phyloP scores from a whole-genome alignment of 805 yeast genomes.

The Saturnispora dispora region DNA sequence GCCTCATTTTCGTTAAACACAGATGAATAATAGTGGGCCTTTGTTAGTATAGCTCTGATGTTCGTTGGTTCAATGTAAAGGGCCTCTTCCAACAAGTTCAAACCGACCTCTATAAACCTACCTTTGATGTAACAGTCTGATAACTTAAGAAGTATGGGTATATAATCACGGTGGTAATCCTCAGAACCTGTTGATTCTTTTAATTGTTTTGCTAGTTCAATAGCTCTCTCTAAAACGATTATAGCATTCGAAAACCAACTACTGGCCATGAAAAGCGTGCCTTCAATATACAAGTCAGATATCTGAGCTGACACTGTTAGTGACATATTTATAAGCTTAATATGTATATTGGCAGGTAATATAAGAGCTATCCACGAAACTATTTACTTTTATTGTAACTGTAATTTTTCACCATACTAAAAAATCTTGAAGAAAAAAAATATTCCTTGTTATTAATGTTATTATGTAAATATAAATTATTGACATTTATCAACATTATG shows the following conservation, averaged over 20 bases:
- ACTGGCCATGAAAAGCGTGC: conserved; percentile 3
- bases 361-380: not conserved
- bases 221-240: conserved; percentile 2
- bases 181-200: not conserved
- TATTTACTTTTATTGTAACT: not conserved
- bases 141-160: conserved; percentile 1
- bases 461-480: too few relatives aligned
- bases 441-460: not conserved
- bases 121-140: conserved; percentile 2
- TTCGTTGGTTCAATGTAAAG: conserved; percentile 8
- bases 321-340: not conserved
- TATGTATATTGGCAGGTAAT: not conserved
- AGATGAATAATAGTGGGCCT: not conserved
- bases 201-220: not conserved
- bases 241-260: conserved; percentile 8
- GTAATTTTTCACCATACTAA: not conserved
- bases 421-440: not conserved
- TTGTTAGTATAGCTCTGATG: conserved; percentile 2
- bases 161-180: conserved; percentile 1
- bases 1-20: conserved; percentile 11
- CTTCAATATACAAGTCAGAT: conserved; percentile 6
- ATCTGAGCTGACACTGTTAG: not conserved
- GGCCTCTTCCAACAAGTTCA: not conserved
- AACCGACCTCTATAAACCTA: not conserved
- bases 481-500: too few relatives aligned